Percentiles rank a stretch among this genome's conserved stretches.
Evolutionary conservation across 1,284 basidiomycete genomes (phyloP).

Genomic region (Sporisorium exsertum): DNA sequence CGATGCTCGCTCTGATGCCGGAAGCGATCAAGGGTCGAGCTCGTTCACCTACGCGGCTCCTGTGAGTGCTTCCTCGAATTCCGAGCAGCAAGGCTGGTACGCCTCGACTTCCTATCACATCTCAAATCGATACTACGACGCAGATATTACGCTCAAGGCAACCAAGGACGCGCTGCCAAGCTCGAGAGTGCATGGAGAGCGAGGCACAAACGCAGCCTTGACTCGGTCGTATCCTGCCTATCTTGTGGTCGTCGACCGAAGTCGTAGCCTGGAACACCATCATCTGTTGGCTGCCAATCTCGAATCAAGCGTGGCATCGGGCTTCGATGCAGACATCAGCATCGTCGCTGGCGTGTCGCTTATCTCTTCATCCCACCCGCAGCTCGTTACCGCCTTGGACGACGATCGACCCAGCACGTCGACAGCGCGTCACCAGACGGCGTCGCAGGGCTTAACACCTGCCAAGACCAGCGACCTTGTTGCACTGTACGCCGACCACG

Average conservation of each 20-base stretch:
- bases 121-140: constrained; percentile 60
- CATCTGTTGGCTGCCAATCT: constrained; percentile 11
- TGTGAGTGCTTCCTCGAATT: background rate
- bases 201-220: background rate
- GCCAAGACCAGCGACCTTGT: constrained; percentile 44
- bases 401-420: constrained; percentile 5
- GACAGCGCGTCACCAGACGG: background rate
- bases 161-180: constrained; percentile 15
- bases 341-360: constrained; percentile 37
- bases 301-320: constrained; percentile 21
- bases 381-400: constrained; percentile 20
- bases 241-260: constrained; percentile 37
- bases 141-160: constrained; percentile 47
- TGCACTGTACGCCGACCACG: constrained; percentile 53
- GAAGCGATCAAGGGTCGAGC: constrained; percentile 33
- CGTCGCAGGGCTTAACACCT: background rate
- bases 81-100: constrained; percentile 15
- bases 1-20: background rate
- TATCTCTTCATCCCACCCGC: constrained; percentile 11
- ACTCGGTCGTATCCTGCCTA: constrained; percentile 31
- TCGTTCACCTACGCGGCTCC: constrained; percentile 39
- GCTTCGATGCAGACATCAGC: constrained; percentile 41
- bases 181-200: background rate
- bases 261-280: constrained; percentile 31
- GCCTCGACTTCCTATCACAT: constrained; percentile 49